Base-by-base conservation (phyloP, 73 alveolate species). In the Paramecium bursaria region DNA sequence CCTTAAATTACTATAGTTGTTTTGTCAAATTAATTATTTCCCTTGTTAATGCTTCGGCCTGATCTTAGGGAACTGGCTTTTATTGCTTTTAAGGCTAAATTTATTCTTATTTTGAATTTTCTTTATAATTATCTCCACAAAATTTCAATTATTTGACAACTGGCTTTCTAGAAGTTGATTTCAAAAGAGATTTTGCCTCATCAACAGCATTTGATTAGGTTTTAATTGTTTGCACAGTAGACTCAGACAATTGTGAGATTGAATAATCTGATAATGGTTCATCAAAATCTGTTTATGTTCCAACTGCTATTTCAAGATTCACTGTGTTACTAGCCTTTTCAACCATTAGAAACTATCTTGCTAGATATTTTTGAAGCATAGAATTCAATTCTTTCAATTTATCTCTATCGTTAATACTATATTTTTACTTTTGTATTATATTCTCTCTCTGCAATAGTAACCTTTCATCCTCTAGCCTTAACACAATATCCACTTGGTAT, bases 391-490 rank as follows among this genome's bases (percentile, higher is more conserved):
- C 82, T 67, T 67, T 67, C 15, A 67, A 19, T 13, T 67, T 67
- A 2, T 67, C 82, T 23, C 76, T 50, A 75, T 14, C 2, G 2
- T 75, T 30, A n/a, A 14, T 29, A 49, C 31, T n/a, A n/a, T 29
- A 14, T 15, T 9, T n/a, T 33, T 75, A 75, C 89, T 79, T 79
- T 46, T 79, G 27, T 23, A 79, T 13, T 21, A 53, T 52, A 55
- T 55, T 79, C 46, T 79, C 89, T 25, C 54, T 79, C 46, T 39
- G 46, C n/a, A 79, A 30, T 22, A 79, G 74, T 7, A 79, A 14
- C 23, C 89, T 35, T 42, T 79, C 89, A 39, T 79, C 89, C 46
- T 79, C 89, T 0, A 79, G 74, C 25, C 89, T 33, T 35, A 79
- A 55, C 21, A 79, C 89, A 1, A 79, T 73, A 79, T 79, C 89